Conservation (phyloP, 108 stramenopile species). For the Skeletonema tropicum region DNA sequence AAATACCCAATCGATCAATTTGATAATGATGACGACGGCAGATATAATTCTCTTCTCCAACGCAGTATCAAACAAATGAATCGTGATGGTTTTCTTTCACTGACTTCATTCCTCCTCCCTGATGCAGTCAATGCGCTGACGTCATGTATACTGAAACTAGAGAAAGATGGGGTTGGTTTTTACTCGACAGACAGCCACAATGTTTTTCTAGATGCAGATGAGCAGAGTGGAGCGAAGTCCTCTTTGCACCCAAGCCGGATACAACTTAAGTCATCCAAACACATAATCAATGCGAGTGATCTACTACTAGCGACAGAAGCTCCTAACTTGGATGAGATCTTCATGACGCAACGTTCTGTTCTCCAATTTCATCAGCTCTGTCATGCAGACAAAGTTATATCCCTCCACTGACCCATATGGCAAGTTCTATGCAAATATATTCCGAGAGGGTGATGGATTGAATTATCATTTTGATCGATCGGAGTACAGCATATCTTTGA, state of each 20-base stretch:
- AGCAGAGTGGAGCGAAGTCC: neutral
- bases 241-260: conserved; percentile 23
- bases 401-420: conserved; percentile 34
- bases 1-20: conserved; percentile 2
- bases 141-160: conserved; percentile 21
- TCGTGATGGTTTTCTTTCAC: conserved; percentile 16
- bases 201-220: conserved; percentile 23
- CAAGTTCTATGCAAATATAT: conserved; percentile 41
- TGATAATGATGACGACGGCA: neutral
- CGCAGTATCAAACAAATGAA: conserved; percentile 8
- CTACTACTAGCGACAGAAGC: conserved; percentile 5
- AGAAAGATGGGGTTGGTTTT: conserved; percentile 23
- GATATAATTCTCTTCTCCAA: neutral
- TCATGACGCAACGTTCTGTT: conserved; percentile 10
- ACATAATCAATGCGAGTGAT: conserved; percentile 29
- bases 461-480: conserved; percentile 40
- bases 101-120: conserved; percentile 17
- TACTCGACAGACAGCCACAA: conserved; percentile 35
- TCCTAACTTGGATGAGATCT: conserved; percentile 11
- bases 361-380: conserved; percentile 22
- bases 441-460: conserved; percentile 33
- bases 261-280: conserved; percentile 33
- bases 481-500: conserved; percentile 40
- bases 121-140: neutral
- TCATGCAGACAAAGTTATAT: conserved; percentile 24